Base-by-base conservation (phyloP, 768 basidiomycete genomes). In the Suillus weaverae region DNA sequence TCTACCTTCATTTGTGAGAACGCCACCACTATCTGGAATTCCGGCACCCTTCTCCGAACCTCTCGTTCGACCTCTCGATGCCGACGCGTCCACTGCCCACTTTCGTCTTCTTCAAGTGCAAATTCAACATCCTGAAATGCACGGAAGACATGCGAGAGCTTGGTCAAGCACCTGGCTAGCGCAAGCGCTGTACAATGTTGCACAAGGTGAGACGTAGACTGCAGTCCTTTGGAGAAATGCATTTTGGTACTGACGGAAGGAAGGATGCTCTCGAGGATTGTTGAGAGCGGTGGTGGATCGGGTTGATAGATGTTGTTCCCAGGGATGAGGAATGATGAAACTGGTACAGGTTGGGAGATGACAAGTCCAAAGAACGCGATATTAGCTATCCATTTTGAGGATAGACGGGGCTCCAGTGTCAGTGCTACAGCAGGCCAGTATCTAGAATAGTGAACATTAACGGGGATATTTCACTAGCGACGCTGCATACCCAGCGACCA, bases 321-420 rank as follows among this genome's bases (percentile, higher is more conserved):
- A 57, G 81, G 78, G 18, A 90, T 80, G 64, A 86, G 77, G 72
- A 95, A 95, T 0, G 85, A 85, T 0, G 79, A 69, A 0, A 79
- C 68, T 0, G 95, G 94, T 2, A 95, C 78, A 0, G 92, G 87
- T 0, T 95, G 83, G 0, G 91, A 89, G 60, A 97, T 82, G 61
- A 98, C 84, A 9, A 83, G 82, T 3, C 90, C 92, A 46, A 93
- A 86, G 71, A 95, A 91, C 5, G 92, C 81, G 68, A 97, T 88
- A 64, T 95, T 97, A 0, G 90, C 86, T 38, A 98, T 88, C 95
- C 97, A 99, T 72, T 89, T 90, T 0, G 91, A 91, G 0, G 92
- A 92, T 6, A 95, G 83, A 3, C 94, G 87, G 0, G 95, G 94
- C 70, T 97, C 94, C 5, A 96, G 81, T 0, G 92, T 90, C 39